phyloP scores from a whole-genome alignment of 768 basidiomycete species.

The Mycena belliarum region DNA sequence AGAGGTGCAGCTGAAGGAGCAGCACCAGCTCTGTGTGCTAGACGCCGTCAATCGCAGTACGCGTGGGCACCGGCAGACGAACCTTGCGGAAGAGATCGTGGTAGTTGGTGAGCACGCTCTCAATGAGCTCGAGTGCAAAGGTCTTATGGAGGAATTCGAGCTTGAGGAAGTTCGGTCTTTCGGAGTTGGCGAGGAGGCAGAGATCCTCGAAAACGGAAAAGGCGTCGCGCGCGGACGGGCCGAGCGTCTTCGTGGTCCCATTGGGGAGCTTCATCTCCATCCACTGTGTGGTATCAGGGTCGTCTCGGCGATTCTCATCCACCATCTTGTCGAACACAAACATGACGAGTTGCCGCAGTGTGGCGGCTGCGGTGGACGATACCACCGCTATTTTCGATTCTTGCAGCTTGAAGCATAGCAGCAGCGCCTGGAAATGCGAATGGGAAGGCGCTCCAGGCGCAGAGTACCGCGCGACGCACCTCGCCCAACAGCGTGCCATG shows the following conservation, averaged over 20 bases:
- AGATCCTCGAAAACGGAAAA: conserved; percentile 91
- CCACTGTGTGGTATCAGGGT: conserved; percentile 32
- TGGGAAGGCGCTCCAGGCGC: not conserved
- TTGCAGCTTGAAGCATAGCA: conserved; percentile 94
- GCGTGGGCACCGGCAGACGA: conserved; percentile 12
- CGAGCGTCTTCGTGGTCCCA: conserved; percentile 60
- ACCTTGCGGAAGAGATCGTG: conserved; percentile 84
- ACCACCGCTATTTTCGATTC: conserved; percentile 96
- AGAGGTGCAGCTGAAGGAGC: conserved; percentile 87
- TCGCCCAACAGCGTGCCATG: conserved; percentile 81
- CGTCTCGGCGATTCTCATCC: conserved; percentile 62
- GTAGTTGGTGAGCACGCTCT: conserved; percentile 94
- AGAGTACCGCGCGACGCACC: conserved; percentile 52
- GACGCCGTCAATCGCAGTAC: not conserved
- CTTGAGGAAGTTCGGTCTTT: conserved; percentile 79
- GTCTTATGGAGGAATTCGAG: conserved; percentile 86
- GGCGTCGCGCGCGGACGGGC: conserved; percentile 80
- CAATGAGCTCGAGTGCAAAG: conserved; percentile 94
- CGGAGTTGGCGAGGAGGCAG: conserved; percentile 82
- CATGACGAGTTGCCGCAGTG: conserved; percentile 95
- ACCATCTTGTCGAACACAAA: conserved; percentile 95
- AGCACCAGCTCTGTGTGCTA: conserved; percentile 83
- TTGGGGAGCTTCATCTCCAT: conserved; percentile 64
- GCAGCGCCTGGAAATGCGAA: conserved; percentile 58
- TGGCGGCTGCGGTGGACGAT: conserved; percentile 95